phyloP scores from a whole-genome alignment of 352 stramenopile species.

The Pythium phragmiticola region DNA sequence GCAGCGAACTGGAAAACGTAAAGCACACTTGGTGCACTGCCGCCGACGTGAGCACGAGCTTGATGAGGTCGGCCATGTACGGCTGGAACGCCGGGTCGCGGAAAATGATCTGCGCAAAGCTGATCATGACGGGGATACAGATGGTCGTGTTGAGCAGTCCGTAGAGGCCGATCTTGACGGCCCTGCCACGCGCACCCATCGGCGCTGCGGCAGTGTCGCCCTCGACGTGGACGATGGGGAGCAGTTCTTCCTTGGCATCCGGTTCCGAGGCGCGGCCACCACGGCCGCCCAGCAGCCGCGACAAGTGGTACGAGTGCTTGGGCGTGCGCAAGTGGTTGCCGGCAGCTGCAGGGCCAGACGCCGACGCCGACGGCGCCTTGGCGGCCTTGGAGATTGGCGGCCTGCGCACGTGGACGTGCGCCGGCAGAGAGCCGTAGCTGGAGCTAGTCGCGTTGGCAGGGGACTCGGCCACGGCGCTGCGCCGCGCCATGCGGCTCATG shows the following conservation, averaged over 20 bases:
- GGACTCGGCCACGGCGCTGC: conserved; percentile 24
- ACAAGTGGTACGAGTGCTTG: conserved; percentile 29
- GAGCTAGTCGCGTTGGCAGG: conserved; percentile 35
- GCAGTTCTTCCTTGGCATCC: conserved; percentile 16
- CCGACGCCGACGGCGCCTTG: not conserved
- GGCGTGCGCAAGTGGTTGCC: conserved; percentile 22
- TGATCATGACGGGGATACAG: conserved; percentile 89
- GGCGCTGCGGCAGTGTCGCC: conserved; percentile 1
- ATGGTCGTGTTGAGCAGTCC: conserved; percentile 95
- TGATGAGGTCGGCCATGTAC: conserved; percentile 91
- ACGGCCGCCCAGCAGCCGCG: conserved; percentile 11
- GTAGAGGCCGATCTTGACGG: conserved; percentile 77
- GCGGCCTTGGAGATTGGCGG: conserved; percentile 19
- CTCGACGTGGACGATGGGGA: conserved; percentile 27
- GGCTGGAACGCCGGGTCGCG: conserved; percentile 88
- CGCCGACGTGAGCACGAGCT: conserved; percentile 91
- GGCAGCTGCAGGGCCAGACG: not conserved
- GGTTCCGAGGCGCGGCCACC: not conserved
- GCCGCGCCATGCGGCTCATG: conserved; percentile 11
- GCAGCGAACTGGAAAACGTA: conserved; percentile 89
- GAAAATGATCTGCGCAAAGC: conserved; percentile 97
- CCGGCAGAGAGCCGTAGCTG: conserved; percentile 27
- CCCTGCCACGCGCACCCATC: conserved; percentile 17
- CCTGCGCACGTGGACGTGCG: conserved; percentile 17
- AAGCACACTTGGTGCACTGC: conserved; percentile 85